Evolutionary conservation across 345 rosid genomes (phyloP), one percentile per base, ranked within the genome.

Genomic region (Corchorus capsularis): DNA sequence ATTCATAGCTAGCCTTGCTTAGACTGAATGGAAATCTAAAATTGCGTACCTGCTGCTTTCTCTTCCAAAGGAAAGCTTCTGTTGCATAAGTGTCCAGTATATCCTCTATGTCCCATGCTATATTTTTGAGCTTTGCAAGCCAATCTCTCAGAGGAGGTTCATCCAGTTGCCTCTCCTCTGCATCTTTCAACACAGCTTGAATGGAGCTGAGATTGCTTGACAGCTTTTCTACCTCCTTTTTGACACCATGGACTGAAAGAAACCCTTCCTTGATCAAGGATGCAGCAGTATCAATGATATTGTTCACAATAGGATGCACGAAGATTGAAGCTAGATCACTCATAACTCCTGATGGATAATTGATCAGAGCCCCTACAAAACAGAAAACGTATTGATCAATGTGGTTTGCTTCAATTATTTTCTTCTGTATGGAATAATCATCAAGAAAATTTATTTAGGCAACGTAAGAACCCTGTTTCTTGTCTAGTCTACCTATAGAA

Each of bases 51-150:
- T 34, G 37, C 45, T 14, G 19, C 45, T 62, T 34, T 62, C 66
- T 34, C 43, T 62, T 14, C 66, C 59, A 50, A 19, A 32, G 45
- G 27, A 15, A 37, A 69, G 59, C 37, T 69, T 69, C 72, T 2
- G 72, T 27, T 50, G 72, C 59, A 52, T 27, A 69, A 8, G 27
- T 50, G 27, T 69, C 72, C 15, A 68, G 2, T 68, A 68, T 49
- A 41, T 68, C 57, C 57, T 68, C 57, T 13, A 2, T 14, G 27
- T 68, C 72, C 14, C n/a, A 68, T 27, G 57, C 43, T 3, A 7
- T 41, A 7, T 68, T 2, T 46, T 49, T 50, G 59, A 69, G n/a
- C 57, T 50, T 50, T 2, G 22, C 2, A 4, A 69, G 72, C 72
- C 72, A 69, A 9, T 1, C 7, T 49, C 19, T 69, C 72, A 69